A percentile compares a stretch with the other conserved stretches of the same genome.
These are phyloP conservation scores for Gossypium gossypioides DNA, from an alignment of 441 rosid genomes.

Conservation along the genomic window DNA sequence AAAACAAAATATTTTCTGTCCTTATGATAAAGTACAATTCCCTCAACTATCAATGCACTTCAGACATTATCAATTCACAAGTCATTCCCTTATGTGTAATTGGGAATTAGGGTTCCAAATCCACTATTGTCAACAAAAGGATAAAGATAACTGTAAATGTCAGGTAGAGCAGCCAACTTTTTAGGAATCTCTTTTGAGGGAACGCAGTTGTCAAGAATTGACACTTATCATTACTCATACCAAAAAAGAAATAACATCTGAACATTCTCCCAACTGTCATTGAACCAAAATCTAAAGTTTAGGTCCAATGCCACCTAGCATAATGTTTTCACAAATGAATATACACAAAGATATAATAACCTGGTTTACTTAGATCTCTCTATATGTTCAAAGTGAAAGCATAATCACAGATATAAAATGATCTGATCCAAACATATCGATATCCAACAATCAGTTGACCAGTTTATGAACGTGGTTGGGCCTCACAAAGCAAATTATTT, in stretches of 20 bases:
- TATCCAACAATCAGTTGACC: not conserved
- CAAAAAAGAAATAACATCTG: constrained; percentile 9
- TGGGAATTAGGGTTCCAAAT: not conserved
- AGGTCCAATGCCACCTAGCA: constrained; percentile 10
- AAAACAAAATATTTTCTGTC: not conserved
- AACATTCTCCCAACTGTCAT: constrained; percentile 7
- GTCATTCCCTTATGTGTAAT: not conserved
- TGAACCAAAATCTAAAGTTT: not conserved
- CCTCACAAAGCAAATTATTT: not conserved
- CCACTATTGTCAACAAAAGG: not conserved
- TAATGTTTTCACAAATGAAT: not conserved
- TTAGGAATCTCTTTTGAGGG: constrained; percentile 12
- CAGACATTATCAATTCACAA: not conserved
- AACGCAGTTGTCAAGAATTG: constrained; percentile 23
- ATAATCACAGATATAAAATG: not conserved
- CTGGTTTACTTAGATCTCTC: not conserved
- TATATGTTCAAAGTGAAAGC: not conserved
- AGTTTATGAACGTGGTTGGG: not conserved
- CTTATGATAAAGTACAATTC: not conserved
- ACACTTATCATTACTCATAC: constrained; percentile 15
- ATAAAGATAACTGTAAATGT: not conserved
- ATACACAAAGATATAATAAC: not conserved
- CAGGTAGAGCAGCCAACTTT: constrained; percentile 1
- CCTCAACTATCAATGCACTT: not conserved
- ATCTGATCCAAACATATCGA: constrained; percentile 4